Base-by-base conservation (phyloP, 2,329 filamentous ascomycete species). In the Epichloe sylvatica region DNA sequence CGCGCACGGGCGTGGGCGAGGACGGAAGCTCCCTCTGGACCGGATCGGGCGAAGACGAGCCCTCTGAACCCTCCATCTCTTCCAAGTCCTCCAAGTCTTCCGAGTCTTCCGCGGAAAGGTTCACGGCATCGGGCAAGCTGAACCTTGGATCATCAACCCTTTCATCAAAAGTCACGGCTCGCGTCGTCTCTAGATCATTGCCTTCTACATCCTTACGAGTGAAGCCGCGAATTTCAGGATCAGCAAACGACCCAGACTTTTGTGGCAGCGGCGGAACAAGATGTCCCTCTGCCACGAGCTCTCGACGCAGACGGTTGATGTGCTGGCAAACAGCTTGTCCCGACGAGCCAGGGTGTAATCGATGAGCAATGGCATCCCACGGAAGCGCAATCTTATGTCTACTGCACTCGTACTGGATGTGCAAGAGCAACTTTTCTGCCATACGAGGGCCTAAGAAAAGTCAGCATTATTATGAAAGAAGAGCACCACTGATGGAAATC, bases 371-470 rank as follows among this genome's bases (percentile, higher is more conserved):
- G 0, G 55, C 47, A 13, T 69, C 63, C 67, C 67, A 72, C 0
- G 69, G 68, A 0, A 72, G 11, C 1, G 62, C 56, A 23, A 66
- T 55, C 30, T 59, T 60, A 45, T 61, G 54, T 5, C 62, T 54
- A 12, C 52, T 50, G 36, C 60, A 64, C 54, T 73, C 71, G 35
- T 70, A 73, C 11, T 67, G 58, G 0, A 72, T 53, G 49, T 66
- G 57, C 0, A 73, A 58, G 0, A 73, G 50, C 0, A 72, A 54
- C 55, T 73, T 74, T 37, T 74, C 71, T 0, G 62, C 59, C 68
- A 74, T 74, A 9, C 70, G 66, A 9, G 68, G 65, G 1, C 69
- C 71, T 75, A n/a, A 36, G 17, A 33, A 46, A 3, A 30, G 8
- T 30, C 1, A 30, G 30, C 30, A 30, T 30, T 4, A 9, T 4